A percentile compares a stretch with the other conserved stretches of the same genome.
These are phyloP conservation scores for Aspergillus wentii DNA, from an alignment of 495 filamentous ascomycete species.

Conservation along the genomic window DNA sequence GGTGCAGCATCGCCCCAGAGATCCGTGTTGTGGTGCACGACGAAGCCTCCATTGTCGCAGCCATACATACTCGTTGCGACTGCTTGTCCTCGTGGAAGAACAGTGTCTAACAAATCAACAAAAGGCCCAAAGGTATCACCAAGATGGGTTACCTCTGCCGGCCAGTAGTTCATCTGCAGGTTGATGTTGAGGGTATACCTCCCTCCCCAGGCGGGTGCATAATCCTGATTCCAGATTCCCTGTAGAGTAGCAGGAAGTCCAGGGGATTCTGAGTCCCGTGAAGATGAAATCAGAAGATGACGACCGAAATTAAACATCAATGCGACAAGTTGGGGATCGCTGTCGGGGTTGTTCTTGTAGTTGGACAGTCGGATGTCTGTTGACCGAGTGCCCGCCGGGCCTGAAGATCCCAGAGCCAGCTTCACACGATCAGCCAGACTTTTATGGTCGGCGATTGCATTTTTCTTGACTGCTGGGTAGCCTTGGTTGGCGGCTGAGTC, in stretches of 20 bases:
- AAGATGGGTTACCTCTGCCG: constrained; percentile 31
- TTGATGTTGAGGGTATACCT: constrained; percentile 52
- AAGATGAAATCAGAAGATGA: constrained; percentile 32
- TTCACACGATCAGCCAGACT: constrained; percentile 9
- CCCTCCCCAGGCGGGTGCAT: constrained; percentile 37
- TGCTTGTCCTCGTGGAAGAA: constrained; percentile 15
- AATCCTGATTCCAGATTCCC: constrained; percentile 45
- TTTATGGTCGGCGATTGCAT: constrained; percentile 14
- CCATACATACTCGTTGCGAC: constrained; percentile 36
- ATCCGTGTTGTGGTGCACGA: constrained; percentile 36
- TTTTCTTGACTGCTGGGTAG: constrained; percentile 3
- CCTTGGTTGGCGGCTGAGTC: constrained; percentile 8
- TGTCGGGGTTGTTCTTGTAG: constrained; percentile 8
- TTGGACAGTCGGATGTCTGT: constrained; percentile 13
- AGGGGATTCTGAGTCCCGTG: constrained; percentile 11
- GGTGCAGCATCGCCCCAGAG: constrained; percentile 37
- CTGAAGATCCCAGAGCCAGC: constrained; percentile 12
- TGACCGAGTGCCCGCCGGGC: constrained; percentile 5
- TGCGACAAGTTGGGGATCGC: constrained; percentile 21
- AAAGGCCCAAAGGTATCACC: constrained; percentile 12
- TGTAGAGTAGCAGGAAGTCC: constrained; percentile 46
- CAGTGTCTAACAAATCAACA: constrained; percentile 27
- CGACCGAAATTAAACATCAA: constrained; percentile 36
- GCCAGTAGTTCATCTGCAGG: constrained; percentile 53
- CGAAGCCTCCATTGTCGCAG: constrained; percentile 25